Percentiles rank a stretch among this genome's conserved stretches.
phyloP scores from a whole-genome alignment of 2,329 filamentous ascomycete species.

The Fusarium sp. region DNA sequence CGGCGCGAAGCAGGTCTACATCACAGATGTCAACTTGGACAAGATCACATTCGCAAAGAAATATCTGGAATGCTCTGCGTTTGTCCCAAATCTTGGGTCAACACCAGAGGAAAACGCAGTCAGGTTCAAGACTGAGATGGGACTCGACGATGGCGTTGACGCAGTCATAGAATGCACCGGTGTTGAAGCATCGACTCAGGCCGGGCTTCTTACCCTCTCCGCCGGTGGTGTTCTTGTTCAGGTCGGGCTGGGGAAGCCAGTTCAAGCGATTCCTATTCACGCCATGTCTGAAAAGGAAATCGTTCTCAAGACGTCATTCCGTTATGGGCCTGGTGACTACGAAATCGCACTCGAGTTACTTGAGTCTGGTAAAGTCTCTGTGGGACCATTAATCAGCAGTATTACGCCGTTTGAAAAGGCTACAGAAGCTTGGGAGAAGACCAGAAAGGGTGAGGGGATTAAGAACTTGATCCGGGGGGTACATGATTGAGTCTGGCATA shows the following conservation, averaged over 20 bases:
- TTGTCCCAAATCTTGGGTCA: not conserved
- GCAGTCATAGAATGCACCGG: slow-evolving; percentile 35
- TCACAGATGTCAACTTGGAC: slow-evolving; percentile 30
- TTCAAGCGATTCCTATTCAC: slow-evolving; percentile 68
- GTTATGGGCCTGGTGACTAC: slow-evolving; percentile 90
- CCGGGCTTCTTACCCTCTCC: slow-evolving; percentile 12
- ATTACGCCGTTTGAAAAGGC: slow-evolving; percentile 78
- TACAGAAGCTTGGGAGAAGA: slow-evolving; percentile 80
- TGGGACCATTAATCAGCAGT: slow-evolving; percentile 82
- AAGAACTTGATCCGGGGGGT: slow-evolving; percentile 69
- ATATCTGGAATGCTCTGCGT: slow-evolving; percentile 16
- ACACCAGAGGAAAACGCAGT: slow-evolving; percentile 24
- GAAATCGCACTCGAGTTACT: slow-evolving; percentile 83
- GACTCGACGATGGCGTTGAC: slow-evolving; percentile 79
- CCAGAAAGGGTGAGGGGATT: slow-evolving; percentile 83
- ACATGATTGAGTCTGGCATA: not conserved
- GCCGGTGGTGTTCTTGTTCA: slow-evolving; percentile 31
- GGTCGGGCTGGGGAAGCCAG: slow-evolving; percentile 30
- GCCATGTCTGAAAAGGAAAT: slow-evolving; percentile 89
- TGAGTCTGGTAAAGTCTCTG: slow-evolving; percentile 75
- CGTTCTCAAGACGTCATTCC: slow-evolving; percentile 85
- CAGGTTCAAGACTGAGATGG: slow-evolving; percentile 3
- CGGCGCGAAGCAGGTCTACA: slow-evolving; percentile 72
- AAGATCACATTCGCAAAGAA: slow-evolving; percentile 34
- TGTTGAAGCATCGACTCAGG: slow-evolving; percentile 28